Conservation (phyloP, 768 basidiomycete species). For the Lactarius hengduanensis region DNA sequence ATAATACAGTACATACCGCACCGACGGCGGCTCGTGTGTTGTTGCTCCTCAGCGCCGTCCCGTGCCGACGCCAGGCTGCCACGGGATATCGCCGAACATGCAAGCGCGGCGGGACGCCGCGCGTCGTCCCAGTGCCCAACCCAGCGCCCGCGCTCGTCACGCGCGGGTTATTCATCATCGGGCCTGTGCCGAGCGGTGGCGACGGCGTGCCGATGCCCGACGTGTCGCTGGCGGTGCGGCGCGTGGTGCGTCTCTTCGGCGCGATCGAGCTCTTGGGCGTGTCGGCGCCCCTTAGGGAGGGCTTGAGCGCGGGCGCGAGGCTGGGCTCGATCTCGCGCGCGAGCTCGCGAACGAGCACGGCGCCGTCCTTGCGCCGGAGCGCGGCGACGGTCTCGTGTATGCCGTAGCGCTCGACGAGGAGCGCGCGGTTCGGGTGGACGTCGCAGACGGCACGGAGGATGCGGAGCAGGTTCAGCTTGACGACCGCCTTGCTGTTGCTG, state of each 20-base stretch:
- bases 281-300: constrained; percentile 39
- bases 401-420: constrained; percentile 80
- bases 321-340: constrained; percentile 83
- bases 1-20: constrained; percentile 2
- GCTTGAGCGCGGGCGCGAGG: constrained; percentile 68
- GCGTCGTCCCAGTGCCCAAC: constrained; percentile 10
- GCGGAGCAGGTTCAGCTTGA: constrained; percentile 85
- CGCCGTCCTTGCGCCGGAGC: constrained; percentile 81
- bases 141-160: constrained; percentile 38
- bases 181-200: constrained; percentile 30
- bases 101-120: constrained; percentile 44
- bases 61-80: constrained; percentile 40
- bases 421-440: constrained; percentile 79
- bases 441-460: constrained; percentile 86
- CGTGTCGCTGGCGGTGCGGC: constrained; percentile 72
- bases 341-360: constrained; percentile 86
- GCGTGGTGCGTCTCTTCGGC: constrained; percentile 52
- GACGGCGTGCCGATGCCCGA: constrained; percentile 37
- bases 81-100: constrained; percentile 62
- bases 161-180: constrained; percentile 32
- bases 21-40: too few relatives aligned
- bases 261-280: constrained; percentile 46
- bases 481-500: constrained; percentile 75
- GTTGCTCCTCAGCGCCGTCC: constrained; percentile 13
- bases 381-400: constrained; percentile 77